A percentile compares a stretch with the other conserved stretches of the same genome.
Conservation (phyloP, 176 grass and related monocot genomes). For the Urochloa ruziziensis region DNA sequence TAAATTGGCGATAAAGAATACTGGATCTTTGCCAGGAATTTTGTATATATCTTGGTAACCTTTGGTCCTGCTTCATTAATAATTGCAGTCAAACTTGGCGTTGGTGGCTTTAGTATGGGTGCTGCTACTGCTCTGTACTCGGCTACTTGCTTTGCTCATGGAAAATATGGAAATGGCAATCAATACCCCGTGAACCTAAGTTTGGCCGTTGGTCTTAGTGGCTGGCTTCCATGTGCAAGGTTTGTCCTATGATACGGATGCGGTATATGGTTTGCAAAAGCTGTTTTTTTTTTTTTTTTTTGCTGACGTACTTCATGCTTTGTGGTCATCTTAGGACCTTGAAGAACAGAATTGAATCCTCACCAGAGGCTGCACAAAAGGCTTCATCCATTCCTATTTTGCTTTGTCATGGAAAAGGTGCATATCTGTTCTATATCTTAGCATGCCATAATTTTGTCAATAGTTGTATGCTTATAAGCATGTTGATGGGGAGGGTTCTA, state of each 20-base stretch:
- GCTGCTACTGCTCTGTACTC: constrained; percentile 89
- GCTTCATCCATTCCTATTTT: constrained; percentile 89
- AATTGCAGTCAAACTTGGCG: constrained; percentile 80
- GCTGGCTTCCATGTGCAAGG: constrained; percentile 94
- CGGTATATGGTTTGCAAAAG: constrained; percentile 2
- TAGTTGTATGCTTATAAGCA: constrained; percentile 7
- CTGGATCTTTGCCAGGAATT: not conserved
- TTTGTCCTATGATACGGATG: constrained; percentile 33
- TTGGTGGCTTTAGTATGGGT: constrained; percentile 99
- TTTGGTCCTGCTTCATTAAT: constrained; percentile 10
- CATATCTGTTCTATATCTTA: constrained; percentile 12
- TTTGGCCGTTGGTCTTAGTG: constrained; percentile 82
- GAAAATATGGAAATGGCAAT: constrained; percentile 93
- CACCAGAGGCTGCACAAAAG: constrained; percentile 69
- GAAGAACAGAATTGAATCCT: constrained; percentile 85
- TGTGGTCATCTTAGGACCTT: constrained; percentile 54
- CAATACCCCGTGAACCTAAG: constrained; percentile 78
- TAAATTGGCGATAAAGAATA: not conserved
- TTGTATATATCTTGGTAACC: constrained; percentile 4
- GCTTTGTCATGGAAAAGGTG: constrained; percentile 97
- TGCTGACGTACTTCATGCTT: not conserved
- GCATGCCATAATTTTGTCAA: not conserved
- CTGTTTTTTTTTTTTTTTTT: too few relatives aligned
- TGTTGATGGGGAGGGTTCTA: not conserved
- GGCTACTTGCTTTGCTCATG: constrained; percentile 81